Conservation (phyloP, 768 basidiomycete genomes). For the Xerocomellus amylosporus region DNA sequence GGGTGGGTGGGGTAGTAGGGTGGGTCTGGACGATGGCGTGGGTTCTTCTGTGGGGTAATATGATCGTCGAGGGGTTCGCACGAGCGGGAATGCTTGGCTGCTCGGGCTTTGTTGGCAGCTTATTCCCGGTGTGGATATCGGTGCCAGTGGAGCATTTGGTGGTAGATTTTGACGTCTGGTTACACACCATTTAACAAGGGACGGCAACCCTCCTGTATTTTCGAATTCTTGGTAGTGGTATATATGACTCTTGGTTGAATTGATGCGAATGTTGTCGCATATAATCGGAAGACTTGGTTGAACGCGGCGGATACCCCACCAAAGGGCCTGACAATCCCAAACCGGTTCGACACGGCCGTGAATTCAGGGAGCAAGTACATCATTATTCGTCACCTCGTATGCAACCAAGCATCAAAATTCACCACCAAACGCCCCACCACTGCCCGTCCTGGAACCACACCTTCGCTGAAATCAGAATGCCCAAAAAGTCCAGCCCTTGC, state of each 20-base stretch:
- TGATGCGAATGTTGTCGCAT: not conserved
- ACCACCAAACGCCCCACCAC: not conserved
- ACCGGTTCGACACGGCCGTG: no score
- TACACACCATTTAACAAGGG: not conserved
- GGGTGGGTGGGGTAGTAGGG: not conserved
- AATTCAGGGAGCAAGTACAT: no score
- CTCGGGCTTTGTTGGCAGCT: not conserved
- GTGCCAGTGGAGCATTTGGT: not conserved
- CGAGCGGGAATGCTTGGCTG: not conserved
- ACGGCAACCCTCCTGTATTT: not conserved
- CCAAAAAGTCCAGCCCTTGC: not conserved
- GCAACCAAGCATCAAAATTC: not conserved
- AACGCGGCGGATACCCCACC: no score
- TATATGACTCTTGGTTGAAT: not conserved
- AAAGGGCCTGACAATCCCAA: no score
- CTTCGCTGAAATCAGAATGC: not conserved
- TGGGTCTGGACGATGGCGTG: constrained; percentile 1
- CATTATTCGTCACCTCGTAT: no score
- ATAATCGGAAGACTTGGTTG: not conserved
- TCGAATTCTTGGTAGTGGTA: not conserved
- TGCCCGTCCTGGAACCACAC: not conserved
- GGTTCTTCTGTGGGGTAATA: not conserved
- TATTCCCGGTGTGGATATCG: not conserved
- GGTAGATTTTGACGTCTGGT: not conserved
- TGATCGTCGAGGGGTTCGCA: not conserved